Evolutionary conservation across 257 asterid genomes (phyloP).

Genomic region (Fraxinus pennsylvanica): DNA sequence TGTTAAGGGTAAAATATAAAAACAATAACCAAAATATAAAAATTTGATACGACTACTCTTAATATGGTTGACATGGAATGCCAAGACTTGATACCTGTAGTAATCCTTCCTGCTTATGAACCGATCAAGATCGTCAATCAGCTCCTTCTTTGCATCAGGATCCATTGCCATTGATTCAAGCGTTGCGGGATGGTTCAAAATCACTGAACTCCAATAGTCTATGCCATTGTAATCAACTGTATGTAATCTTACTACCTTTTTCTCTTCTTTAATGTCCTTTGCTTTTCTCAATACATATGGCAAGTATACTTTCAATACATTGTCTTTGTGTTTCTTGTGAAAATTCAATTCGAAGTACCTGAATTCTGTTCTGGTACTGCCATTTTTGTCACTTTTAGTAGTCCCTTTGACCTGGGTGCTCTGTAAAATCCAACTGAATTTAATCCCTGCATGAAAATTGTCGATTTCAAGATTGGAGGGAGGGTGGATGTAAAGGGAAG

Average conservation of each 20-base stretch:
- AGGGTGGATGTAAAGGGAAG: background rate
- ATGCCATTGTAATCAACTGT: slow-evolving; percentile 66
- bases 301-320: slow-evolving; percentile 46
- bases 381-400: slow-evolving; percentile 18
- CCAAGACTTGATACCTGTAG: slow-evolving; percentile 29
- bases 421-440: slow-evolving; percentile 56
- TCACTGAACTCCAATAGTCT: slow-evolving; percentile 73
- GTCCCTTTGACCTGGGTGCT: slow-evolving; percentile 33
- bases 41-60: background rate
- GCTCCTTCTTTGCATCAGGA: slow-evolving; percentile 34
- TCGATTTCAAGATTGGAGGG: background rate
- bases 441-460: slow-evolving; percentile 27
- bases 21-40: background rate
- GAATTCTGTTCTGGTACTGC: slow-evolving; percentile 34
- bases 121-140: slow-evolving; percentile 64
- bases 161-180: slow-evolving; percentile 74
- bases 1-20: background rate
- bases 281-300: slow-evolving; percentile 43
- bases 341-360: slow-evolving; percentile 60
- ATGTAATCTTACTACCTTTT: slow-evolving; percentile 52
- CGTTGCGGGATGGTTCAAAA: slow-evolving; percentile 67
- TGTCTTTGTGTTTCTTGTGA: slow-evolving; percentile 49
- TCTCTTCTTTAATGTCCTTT: slow-evolving; percentile 55
- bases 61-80: background rate
- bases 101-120: slow-evolving; percentile 65